These are phyloP conservation scores for Gossypium davidsonii DNA, from an alignment of 441 rosid species.

Conservation along the genomic window DNA sequence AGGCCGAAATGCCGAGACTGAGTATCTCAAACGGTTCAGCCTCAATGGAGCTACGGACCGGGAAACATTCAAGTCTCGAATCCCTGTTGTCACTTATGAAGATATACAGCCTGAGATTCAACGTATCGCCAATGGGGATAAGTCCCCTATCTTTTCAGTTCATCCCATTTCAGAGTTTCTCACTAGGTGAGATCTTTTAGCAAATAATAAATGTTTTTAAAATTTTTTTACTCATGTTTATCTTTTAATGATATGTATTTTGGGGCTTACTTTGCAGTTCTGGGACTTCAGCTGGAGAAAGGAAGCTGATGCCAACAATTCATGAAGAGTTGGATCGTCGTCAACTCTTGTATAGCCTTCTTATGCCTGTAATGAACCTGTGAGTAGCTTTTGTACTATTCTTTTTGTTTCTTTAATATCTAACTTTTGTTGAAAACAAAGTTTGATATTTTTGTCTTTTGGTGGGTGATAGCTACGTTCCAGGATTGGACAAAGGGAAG, in stretches of 20 bases:
- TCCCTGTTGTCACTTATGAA: constrained; percentile 57
- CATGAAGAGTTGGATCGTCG: constrained; percentile 61
- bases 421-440: not conserved
- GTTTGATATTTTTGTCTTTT: not conserved
- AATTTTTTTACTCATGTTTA: not conserved
- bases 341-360: constrained; percentile 47
- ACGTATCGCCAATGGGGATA: constrained; percentile 60
- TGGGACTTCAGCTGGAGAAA: constrained; percentile 74
- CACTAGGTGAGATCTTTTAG: constrained; percentile 39
- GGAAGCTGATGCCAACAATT: constrained; percentile 70
- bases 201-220: not conserved
- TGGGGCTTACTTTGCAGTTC: constrained; percentile 51
- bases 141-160: constrained; percentile 51
- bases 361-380: constrained; percentile 74
- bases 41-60: constrained; percentile 44
- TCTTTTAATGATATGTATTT: not conserved
- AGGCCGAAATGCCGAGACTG: constrained; percentile 40
- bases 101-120: constrained; percentile 57
- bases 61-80: constrained; percentile 37
- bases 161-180: constrained; percentile 64
- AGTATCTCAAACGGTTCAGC: constrained; percentile 43
- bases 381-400: constrained; percentile 22
- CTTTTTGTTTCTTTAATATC: too few species aligned
- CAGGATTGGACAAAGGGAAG: constrained; percentile 58
- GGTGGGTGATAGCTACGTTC: constrained; percentile 38